Conservation (phyloP, 306 rosid genomes). For the Hippophae gyantsensis region DNA sequence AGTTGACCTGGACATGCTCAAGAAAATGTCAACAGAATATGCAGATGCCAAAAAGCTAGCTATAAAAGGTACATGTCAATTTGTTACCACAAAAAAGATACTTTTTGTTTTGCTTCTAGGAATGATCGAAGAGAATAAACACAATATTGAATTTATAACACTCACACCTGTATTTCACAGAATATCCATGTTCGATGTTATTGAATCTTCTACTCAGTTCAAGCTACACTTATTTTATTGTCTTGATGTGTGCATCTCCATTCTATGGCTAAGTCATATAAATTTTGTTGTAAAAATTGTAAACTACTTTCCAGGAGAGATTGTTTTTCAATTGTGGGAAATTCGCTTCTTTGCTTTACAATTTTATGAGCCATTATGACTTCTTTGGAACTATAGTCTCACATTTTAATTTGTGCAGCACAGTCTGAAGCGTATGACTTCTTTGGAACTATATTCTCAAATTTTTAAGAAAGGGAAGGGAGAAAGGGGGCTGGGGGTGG, state of each 20-base stretch:
- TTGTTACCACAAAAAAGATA: not conserved
- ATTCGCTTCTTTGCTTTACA: too few species aligned
- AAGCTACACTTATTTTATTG: not conserved
- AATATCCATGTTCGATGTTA: not conserved
- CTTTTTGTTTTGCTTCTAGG: not conserved
- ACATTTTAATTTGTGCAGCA: too few species aligned
- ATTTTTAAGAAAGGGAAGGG: too few species aligned
- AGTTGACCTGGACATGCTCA: conserved; percentile 36
- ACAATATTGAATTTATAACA: not conserved
- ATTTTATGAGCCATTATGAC: too few species aligned
- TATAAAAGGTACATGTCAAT: conserved; percentile 33
- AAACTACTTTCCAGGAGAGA: too few species aligned
- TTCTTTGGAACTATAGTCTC: too few species aligned
- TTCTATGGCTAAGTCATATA: not conserved
- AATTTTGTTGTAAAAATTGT: too few species aligned
- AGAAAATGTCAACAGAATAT: conserved; percentile 63
- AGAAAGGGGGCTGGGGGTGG: too few species aligned
- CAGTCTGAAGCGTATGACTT: too few species aligned
- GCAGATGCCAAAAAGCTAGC: conserved; percentile 59
- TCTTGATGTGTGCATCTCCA: not conserved
- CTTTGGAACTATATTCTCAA: too few species aligned
- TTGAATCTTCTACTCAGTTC: not conserved
- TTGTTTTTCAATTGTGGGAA: too few species aligned
- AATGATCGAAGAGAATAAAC: not conserved
- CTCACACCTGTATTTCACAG: not conserved